These are phyloP conservation scores for Daedaleopsis sinensis DNA, from an alignment of 768 basidiomycete genomes.

Conservation along the genomic window DNA sequence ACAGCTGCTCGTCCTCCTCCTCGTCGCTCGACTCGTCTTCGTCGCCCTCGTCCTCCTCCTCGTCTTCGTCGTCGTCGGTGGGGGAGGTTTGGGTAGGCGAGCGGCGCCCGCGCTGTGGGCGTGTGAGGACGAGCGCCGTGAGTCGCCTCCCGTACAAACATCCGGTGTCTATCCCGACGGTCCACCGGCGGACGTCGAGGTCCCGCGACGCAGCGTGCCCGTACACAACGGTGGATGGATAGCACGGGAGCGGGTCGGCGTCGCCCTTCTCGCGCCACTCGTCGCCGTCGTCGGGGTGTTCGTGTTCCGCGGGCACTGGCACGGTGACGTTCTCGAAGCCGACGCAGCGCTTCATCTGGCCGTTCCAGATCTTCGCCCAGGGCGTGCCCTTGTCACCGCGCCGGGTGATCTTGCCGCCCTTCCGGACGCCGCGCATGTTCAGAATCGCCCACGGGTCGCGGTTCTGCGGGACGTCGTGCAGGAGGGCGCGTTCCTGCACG, in stretches of 20 bases:
- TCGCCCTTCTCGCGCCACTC: conserved; percentile 19
- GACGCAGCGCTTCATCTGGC: conserved; percentile 58
- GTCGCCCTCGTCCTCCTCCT: conserved; percentile 25
- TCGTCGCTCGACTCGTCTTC: conserved; percentile 28
- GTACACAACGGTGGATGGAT: conserved; percentile 80
- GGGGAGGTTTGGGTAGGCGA: neutral
- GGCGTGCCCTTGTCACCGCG: conserved; percentile 56
- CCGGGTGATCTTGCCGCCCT: conserved; percentile 42
- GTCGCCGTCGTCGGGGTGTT: conserved; percentile 20
- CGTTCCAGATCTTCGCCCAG: conserved; percentile 80
- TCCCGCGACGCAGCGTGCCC: conserved; percentile 84
- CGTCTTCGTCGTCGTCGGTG: conserved; percentile 17
- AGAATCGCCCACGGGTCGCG: conserved; percentile 72
- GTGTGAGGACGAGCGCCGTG: conserved; percentile 67
- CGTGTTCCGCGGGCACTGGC: too few relatives aligned
- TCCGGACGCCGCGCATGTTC: conserved; percentile 63
- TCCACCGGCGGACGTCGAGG: conserved; percentile 82
- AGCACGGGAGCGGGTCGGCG: conserved; percentile 51
- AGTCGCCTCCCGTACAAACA: conserved; percentile 73
- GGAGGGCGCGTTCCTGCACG: conserved; percentile 69
- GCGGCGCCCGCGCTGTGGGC: neutral
- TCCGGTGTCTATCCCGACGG: conserved; percentile 84
- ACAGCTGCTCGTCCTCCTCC: conserved; percentile 25
- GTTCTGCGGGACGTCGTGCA: conserved; percentile 76
- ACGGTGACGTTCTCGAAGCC: conserved; percentile 41